Evolutionary conservation across 1,284 basidiomycete genomes (phyloP).

Genomic region (Cryptococcus maquisensis): DNA sequence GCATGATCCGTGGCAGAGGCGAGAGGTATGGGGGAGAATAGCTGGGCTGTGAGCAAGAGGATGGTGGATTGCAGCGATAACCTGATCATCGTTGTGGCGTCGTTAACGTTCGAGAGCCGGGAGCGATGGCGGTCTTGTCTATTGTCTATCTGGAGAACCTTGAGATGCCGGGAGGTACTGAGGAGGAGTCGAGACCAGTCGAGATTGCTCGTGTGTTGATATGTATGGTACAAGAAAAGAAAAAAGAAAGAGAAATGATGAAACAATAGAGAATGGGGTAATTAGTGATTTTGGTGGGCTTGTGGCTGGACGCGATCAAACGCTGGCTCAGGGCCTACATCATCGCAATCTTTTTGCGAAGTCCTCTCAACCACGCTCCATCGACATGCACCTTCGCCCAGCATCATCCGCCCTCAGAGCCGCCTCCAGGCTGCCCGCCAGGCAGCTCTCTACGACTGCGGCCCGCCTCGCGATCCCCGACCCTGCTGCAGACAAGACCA

Average conservation of each 20-base stretch:
- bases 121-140: not conserved
- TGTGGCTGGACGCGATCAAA: too few species aligned
- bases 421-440: not conserved
- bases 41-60: slow-evolving; percentile 11
- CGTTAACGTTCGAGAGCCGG: not conserved
- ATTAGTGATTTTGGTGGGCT: too few species aligned
- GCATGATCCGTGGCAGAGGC: not conserved
- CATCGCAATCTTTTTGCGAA: not conserved
- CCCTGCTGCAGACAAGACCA: slow-evolving; percentile 48
- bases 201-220: not conserved
- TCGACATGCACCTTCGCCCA: not conserved
- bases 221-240: not conserved
- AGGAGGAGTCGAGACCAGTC: not conserved
- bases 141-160: not conserved
- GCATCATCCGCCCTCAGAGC: not conserved
- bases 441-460: not conserved
- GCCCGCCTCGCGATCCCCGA: too few species aligned
- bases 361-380: not conserved
- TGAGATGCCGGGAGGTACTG: not conserved
- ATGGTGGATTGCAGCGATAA: slow-evolving; percentile 9
- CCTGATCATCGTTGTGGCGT: not conserved
- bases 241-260: not conserved
- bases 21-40: slow-evolving; percentile 9
- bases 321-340: not conserved
- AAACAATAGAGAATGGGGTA: not conserved